Evolutionary conservation across 2,329 filamentous ascomycete species (phyloP), one percentile per base, ranked within the genome.

Genomic region (Ophiostoma ulmi): DNA sequence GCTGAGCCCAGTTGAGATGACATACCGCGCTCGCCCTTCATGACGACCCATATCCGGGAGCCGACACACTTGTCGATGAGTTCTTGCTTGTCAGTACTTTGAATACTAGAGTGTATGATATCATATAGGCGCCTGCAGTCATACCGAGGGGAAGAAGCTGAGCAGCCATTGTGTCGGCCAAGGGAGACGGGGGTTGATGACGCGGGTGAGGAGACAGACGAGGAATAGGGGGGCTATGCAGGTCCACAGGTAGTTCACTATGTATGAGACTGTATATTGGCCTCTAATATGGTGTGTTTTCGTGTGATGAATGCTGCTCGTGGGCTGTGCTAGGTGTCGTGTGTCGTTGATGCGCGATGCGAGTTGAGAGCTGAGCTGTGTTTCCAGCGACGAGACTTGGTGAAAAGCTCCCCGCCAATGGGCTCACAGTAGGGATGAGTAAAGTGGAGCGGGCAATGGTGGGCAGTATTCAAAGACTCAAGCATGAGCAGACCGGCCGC

Each of bases 51-150:
- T 80, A 99, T 98, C 77, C 91, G 91, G 70, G 94, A 98, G 73
- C 95, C 95, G 75, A 99, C 94, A 79, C 95, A 99, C 82, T 97
- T 97, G 84, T 99, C 95, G 80, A 99, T 98, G 79, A 99, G 88
- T 82, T 99, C 95, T 97, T 6, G 39, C 17, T 17, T 58, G 52
- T 58, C 17, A 52, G 44, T 64, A 36, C 17, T 20, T 38, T n/a
- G 61, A 5, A 64, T 20, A 0, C 26, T 35, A 66, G 36, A 13
- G 17, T 22, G 8, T 41, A 14, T 52, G 3, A 10, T 20, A 44
- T 66, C 3, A n/a, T 2, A 22, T 41, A 31, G 11, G 52, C 52
- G 63, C 63, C 20, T 38, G 35, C 52, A 26, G 22, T 5, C 80
- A 76, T 80, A 91, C 90, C 90, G 75, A 92, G 82, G 70, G 90